These are phyloP conservation scores for Fusarium praegraminearum DNA, from an alignment of 2,329 filamentous ascomycete species.

Conservation along the genomic window DNA sequence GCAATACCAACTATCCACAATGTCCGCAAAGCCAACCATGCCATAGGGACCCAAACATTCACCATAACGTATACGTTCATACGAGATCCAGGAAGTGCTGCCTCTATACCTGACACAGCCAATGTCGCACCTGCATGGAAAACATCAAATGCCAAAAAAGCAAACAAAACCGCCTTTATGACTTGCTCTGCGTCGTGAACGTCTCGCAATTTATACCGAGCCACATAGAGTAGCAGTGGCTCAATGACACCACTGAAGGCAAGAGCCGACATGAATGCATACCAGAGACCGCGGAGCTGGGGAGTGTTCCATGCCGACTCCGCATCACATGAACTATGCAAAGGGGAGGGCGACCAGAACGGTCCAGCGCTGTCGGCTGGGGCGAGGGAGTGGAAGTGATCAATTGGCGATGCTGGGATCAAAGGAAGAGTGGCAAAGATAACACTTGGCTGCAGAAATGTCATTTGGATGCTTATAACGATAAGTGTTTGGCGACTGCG, in stretches of 20 bases:
- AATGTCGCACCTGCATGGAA: not conserved
- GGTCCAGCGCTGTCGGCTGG: not conserved
- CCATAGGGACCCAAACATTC: not conserved
- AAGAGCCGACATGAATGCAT: not conserved
- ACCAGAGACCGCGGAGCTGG: conserved; percentile 1
- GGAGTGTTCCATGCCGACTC: not conserved
- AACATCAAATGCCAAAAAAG: not conserved
- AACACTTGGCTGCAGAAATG: not conserved
- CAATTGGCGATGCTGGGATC: not conserved
- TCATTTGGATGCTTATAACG: rapidly evolving
- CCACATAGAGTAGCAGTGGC: not conserved
- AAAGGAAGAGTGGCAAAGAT: not conserved
- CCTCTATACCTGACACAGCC: not conserved
- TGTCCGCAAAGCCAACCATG: not conserved
- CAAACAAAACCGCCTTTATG: rapidly evolving
- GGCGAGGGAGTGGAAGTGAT: not conserved
- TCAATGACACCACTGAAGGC: not conserved
- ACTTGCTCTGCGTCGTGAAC: not conserved
- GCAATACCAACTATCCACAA: not conserved
- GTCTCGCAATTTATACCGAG: not conserved
- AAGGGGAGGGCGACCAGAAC: not conserved
- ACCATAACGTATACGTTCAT: not conserved
- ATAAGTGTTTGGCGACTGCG: rapidly evolving
- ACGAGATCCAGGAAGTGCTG: not conserved
- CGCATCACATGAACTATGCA: not conserved